Evolutionary conservation across 768 basidiomycete genomes (phyloP).

Genomic region (Suillus weaverae): DNA sequence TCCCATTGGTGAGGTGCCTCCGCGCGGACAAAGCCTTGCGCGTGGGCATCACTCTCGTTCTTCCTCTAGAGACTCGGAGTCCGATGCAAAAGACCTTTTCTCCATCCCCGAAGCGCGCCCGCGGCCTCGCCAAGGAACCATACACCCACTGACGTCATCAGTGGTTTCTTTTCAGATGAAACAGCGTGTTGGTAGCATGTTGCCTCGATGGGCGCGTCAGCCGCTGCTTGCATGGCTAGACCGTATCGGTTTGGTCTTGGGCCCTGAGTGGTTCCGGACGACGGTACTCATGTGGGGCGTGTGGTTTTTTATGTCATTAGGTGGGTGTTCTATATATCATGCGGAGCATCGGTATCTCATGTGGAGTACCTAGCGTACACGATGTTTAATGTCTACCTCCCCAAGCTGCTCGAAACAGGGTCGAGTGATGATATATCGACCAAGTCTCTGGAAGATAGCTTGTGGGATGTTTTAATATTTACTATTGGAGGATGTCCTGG

Average conservation of each 20-base stretch:
- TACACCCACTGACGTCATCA: constrained; percentile 37
- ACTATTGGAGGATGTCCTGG: constrained; percentile 85
- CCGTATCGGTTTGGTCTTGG: constrained; percentile 66
- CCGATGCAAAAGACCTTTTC: constrained; percentile 19
- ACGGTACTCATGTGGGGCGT: constrained; percentile 77
- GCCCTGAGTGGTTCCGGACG: constrained; percentile 73
- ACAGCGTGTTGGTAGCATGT: constrained; percentile 38
- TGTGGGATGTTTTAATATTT: constrained; percentile 88
- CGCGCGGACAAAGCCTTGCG: constrained; percentile 23
- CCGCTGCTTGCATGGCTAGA: constrained; percentile 71
- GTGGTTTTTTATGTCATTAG: constrained; percentile 79
- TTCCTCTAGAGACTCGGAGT: constrained; percentile 3
- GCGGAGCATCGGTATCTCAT: neutral
- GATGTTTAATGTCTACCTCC: constrained; percentile 92
- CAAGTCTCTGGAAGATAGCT: constrained; percentile 56
- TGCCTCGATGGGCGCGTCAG: constrained; percentile 56
- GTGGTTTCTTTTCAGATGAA: constrained; percentile 38
- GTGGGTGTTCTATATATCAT: constrained; percentile 38
- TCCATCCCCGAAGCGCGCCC: constrained; percentile 6
- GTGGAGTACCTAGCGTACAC: constrained; percentile 61
- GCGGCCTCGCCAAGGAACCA: constrained; percentile 9
- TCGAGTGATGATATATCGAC: constrained; percentile 24
- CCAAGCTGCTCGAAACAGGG: constrained; percentile 74
- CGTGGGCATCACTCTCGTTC: constrained; percentile 32
- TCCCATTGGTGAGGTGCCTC: constrained; percentile 28